Conservation (phyloP, 139 green algal species). For the Trebouxia sp. region DNA sequence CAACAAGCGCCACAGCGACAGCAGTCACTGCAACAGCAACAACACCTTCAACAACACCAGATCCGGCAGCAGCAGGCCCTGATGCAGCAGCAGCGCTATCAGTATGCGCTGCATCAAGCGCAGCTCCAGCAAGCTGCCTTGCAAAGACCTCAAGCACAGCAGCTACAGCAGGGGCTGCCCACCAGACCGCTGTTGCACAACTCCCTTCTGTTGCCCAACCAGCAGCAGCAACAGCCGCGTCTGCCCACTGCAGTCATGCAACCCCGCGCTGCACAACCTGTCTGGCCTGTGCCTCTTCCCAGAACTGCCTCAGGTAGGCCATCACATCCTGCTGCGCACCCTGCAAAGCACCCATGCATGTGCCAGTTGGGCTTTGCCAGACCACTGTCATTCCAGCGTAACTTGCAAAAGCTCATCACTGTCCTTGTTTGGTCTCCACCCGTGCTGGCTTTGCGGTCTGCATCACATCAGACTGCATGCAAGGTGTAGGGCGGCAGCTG, state of each 20-base stretch:
- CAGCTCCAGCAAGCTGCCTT: conserved; percentile 5
- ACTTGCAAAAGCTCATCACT: no score
- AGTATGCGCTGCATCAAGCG: not conserved
- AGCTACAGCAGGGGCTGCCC: not conserved
- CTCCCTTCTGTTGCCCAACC: not conserved
- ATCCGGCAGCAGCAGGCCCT: not conserved
- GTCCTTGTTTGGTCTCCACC: no score
- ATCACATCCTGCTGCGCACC: not conserved
- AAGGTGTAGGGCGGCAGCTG: no score
- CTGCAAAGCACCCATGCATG: no score
- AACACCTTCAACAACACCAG: not conserved
- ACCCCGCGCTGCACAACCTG: not conserved
- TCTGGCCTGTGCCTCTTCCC: not conserved
- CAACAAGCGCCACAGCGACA: not conserved
- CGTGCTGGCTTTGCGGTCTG: no score
- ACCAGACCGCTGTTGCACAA: not conserved
- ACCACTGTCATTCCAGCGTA: no score
- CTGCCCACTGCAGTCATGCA: not conserved
- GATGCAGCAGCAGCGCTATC: conserved; percentile 1
- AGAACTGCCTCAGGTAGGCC: not conserved
- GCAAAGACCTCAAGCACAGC: not conserved
- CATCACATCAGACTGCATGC: no score
- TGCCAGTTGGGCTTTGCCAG: no score
- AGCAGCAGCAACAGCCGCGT: not conserved
- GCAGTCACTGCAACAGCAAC: not conserved